Base-by-base conservation (phyloP, 2,329 filamentous ascomycete species). In the Epichloe bromicola region DNA sequence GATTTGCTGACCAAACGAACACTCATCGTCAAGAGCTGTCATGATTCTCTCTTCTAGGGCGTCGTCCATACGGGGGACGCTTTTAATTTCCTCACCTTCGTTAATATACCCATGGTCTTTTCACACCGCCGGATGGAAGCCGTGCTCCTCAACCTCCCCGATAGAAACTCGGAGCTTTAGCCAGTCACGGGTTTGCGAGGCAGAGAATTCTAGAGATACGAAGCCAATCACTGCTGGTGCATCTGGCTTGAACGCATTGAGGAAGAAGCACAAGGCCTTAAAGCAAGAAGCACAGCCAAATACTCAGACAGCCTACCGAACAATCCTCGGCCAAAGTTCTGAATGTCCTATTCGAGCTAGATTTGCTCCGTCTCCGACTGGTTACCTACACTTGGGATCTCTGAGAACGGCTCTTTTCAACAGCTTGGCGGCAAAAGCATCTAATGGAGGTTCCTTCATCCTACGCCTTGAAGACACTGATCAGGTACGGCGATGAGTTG, bases 401-500 rank as follows among this genome's bases (percentile, higher is more conserved):
- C 68, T 98, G 37, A 78, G 93, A 53, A 98, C 93, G 0, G 94
- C 94, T 0, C 69, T 98, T n/a, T 97, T 89, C 72, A 97, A 95
- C 62, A 96, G 91, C 58, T 72, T 98, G 4, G 75, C 95, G n/a
- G 90, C 93, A 0, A 86, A 83, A 61, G 81, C 85, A 3, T 95
- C 93, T 0, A 61, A 62, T 3, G 83, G 85, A 4, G 93, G 93
- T 6, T 85, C 95, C 64, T 98, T 98, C 61, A 69, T 98, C 11
- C 71, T 98, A 47, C 82, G 93, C 10, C 82, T 98, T 56, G 93
- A 98, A 70, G 93, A 98, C 65, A 98, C 93, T 4, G 93, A 97
- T 68, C 86, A 88, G 75, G 86, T 89, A 68, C 58, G 74, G 50
- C 44, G 4, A n/a, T 34, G 37, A 20, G n/a, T n/a, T 15, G 17